Base-by-base conservation (phyloP, 257 asterid species). In the Solanum lignicaule region DNA sequence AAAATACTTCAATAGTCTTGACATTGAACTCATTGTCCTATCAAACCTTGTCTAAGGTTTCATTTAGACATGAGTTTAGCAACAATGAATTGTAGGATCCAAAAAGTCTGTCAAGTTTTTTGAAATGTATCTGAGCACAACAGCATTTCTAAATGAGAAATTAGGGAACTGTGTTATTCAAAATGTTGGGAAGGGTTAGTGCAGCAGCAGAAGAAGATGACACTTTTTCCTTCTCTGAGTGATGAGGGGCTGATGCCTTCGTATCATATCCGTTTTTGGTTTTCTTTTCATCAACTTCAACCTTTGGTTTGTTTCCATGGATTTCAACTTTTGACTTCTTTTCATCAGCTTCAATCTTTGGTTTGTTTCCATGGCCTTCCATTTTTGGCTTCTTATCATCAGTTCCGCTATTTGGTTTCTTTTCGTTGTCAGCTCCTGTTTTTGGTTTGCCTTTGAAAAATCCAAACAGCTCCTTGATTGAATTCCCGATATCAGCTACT, bases 401-500 rank as follows among this genome's bases (percentile, higher is more conserved):
- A 65, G 73, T 87, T 84, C 87, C 92, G 25, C 39, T 20, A 8
- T 62, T n/a, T 23, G 60, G 78, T 13, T 84, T 79, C 16, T 43
- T 79, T 46, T 43, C 39, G 11, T 84, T 43, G 39, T 14, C 87
- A 14, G 35, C 38, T 65, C 39, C 88, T 4, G 52, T 27, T 87
- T 93, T 72, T 83, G 89, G 88, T 90, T 88, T 41, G 92, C 90
- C 88, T 81, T 85, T 38, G 65, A 8, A 21, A 39, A 65, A 35
- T 83, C 88, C 90, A 25, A 92, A 62, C 87, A 92, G 91, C 89
- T 91, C 92, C 89, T 88, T 36, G 36, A 94, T 89, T 82, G 91
- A 92, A 91, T 89, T 89, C 91, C 91, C 91, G 74, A 88, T 88
- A 6, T 92, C 89, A 33, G 94, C 93, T 52, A 90, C 91, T 87